These are phyloP conservation scores for Inonotus hispidus DNA, from an alignment of 1,284 basidiomycete species.

Conservation along the genomic window DNA sequence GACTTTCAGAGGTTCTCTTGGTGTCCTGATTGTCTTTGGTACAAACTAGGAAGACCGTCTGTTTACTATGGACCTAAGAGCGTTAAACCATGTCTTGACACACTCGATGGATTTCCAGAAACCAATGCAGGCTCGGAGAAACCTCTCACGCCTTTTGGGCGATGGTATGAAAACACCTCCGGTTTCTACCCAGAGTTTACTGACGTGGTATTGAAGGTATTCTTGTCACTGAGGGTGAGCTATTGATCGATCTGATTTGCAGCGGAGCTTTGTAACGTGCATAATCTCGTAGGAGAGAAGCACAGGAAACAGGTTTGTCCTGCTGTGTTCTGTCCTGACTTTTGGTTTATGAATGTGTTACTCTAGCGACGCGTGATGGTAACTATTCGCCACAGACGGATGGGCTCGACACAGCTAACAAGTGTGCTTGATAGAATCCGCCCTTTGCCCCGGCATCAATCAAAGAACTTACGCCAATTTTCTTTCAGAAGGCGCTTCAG, in stretches of 20 bases:
- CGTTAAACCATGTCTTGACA: constrained; percentile 34
- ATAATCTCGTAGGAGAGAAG: constrained; percentile 8
- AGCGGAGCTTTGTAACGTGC: background rate
- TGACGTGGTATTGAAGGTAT: constrained; percentile 5
- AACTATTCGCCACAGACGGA: background rate
- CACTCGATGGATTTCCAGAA: constrained; percentile 33
- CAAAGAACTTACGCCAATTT: constrained; percentile 20
- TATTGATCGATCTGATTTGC: background rate
- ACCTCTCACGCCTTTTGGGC: constrained; percentile 29
- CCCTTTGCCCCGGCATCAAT: constrained; percentile 21
- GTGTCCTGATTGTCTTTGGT: background rate
- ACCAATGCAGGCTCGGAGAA: constrained; percentile 24
- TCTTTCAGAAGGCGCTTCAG: constrained; percentile 20
- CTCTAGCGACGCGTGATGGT: constrained; percentile 18
- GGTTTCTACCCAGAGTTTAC: background rate
- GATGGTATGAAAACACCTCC: background rate
- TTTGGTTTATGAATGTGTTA: background rate
- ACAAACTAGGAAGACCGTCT: constrained; percentile 23
- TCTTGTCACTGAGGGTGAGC: constrained; percentile 15
- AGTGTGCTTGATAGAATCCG: constrained; percentile 16
- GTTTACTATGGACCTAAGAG: constrained; percentile 32
- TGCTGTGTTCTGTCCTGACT: background rate
- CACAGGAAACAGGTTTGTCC: constrained; percentile 16
- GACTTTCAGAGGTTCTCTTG: background rate
- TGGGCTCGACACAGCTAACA: background rate